Evolutionary conservation across 148 eudicot species (phyloP).

Genomic region (Polygonum aviculare): DNA sequence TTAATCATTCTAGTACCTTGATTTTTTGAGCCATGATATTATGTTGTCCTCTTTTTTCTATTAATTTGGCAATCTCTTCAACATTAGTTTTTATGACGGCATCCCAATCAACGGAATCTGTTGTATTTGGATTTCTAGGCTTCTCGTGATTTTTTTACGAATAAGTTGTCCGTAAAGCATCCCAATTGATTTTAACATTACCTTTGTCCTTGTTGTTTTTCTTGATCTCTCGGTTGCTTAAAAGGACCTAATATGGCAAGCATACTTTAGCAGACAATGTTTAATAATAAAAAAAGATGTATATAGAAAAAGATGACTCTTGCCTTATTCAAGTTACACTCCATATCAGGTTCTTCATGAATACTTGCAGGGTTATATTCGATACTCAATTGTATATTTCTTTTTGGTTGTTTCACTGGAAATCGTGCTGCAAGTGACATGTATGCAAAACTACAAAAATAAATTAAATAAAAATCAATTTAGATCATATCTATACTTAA

Average conservation of each 20-base stretch:
- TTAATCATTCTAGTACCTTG: slow-evolving; percentile 17
- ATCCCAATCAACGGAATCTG: slow-evolving; percentile 35
- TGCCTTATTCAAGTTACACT: background rate
- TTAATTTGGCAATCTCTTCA: slow-evolving; percentile 22
- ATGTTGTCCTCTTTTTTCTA: slow-evolving; percentile 31
- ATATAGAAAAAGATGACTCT: background rate
- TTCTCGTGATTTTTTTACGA: slow-evolving; percentile 4
- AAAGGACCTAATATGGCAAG: background rate
- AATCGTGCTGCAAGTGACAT: background rate
- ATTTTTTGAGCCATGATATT: slow-evolving; percentile 29
- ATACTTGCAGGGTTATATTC: background rate
- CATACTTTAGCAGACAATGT: background rate
- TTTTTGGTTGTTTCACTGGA: background rate
- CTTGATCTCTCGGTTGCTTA: background rate
- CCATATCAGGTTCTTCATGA: background rate
- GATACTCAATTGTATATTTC: background rate
- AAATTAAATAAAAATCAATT: background rate
- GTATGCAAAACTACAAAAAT: background rate
- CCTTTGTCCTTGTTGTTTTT: background rate
- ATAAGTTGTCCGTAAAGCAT: slow-evolving; percentile 11
- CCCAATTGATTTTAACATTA: slow-evolving; percentile 10
- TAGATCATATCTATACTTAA: too few species aligned
- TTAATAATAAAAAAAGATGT: background rate
- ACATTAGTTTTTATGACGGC: slow-evolving; percentile 24
- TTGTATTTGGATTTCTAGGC: background rate